A percentile compares a stretch with the other conserved stretches of the same genome.
Conservation (phyloP, 805 yeast genomes). For the Barnettozyma wickerhamii region DNA sequence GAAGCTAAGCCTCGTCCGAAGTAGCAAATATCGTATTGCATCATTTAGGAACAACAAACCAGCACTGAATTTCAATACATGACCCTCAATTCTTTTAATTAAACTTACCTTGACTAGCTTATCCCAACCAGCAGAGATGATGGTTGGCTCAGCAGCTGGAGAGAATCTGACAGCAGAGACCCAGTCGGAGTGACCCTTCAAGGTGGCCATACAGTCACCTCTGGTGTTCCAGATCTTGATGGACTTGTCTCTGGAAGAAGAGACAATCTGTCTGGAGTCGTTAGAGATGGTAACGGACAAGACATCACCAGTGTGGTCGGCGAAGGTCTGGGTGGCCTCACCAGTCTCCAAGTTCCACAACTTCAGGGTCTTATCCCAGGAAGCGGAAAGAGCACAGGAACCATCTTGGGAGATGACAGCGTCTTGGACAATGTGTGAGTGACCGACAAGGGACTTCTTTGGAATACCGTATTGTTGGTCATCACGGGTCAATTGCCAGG, state of each 20-base stretch:
- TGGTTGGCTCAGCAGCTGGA: conserved; percentile 72
- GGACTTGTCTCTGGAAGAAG: conserved; percentile 99
- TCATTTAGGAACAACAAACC: conserved; percentile 46
- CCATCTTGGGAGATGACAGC: conserved; percentile 98
- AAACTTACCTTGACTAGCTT: conserved; percentile 96
- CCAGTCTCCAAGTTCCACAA: conserved; percentile 97
- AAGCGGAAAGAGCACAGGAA: conserved; percentile 94
- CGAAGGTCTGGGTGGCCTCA: conserved; percentile 90
- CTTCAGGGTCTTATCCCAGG: conserved; percentile 99
- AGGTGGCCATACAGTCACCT: conserved; percentile 94
- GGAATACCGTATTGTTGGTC: conserved; percentile 98
- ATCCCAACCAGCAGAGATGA: conserved; percentile 99
- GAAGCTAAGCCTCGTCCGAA: conserved; percentile 79
- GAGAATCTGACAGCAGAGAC: conserved; percentile 97
- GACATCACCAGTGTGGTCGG: conserved; percentile 97
- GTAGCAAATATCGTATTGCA: conserved; percentile 94
- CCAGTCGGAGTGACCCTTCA: conserved; percentile 98
- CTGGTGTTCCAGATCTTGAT: conserved; percentile 99
- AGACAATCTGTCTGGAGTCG: conserved; percentile 95
- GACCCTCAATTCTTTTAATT: not conserved
- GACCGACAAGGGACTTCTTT: conserved; percentile 95
- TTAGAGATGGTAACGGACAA: conserved; percentile 94
- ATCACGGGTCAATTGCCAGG: conserved; percentile 96
- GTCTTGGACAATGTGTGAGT: conserved; percentile 98
- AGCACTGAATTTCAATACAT: not conserved